phyloP scores from a whole-genome alignment of 495 filamentous ascomycete species.

The Mytilinidion resinicola region DNA sequence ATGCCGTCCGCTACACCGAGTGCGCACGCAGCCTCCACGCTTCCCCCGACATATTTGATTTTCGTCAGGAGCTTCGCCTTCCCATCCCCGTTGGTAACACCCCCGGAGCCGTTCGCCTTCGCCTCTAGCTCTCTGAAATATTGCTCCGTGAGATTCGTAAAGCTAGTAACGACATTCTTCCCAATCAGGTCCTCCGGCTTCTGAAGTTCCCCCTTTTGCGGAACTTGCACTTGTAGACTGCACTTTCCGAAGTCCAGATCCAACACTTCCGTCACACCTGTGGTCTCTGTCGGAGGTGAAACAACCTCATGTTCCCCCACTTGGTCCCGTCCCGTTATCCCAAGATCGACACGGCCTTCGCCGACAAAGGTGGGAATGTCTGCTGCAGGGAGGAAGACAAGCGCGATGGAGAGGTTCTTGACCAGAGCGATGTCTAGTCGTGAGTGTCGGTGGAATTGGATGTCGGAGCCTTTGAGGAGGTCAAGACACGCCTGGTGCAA shows the following conservation, averaged over 20 bases:
- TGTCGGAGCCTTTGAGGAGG: conserved; percentile 85
- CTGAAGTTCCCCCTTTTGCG: conserved; percentile 68
- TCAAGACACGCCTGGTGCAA: conserved; percentile 79
- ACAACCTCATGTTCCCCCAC: conserved; percentile 83
- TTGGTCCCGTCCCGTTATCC: conserved; percentile 90
- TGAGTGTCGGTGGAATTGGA: conserved; percentile 89
- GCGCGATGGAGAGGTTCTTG: conserved; percentile 88
- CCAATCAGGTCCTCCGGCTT: conserved; percentile 74
- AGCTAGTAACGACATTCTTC: conserved; percentile 94
- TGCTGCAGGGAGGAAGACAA: conserved; percentile 93
- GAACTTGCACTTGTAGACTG: conserved; percentile 92
- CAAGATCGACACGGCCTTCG: conserved; percentile 85
- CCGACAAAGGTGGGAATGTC: conserved; percentile 97
- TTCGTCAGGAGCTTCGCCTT: conserved; percentile 59
- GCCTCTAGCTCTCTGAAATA: conserved; percentile 76
- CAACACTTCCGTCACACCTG: conserved; percentile 73
- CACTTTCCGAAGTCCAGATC: conserved; percentile 87
- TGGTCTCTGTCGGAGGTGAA: conserved; percentile 53
- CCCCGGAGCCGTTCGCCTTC: conserved; percentile 4
- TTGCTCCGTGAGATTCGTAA: conserved; percentile 68
- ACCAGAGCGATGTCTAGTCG: conserved; percentile 94
- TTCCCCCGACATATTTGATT: conserved; percentile 88
- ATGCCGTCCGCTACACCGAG: conserved; percentile 94
- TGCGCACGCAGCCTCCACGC: conserved; percentile 93
- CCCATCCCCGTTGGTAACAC: conserved; percentile 25